Evolutionary conservation across 345 rosid genomes (phyloP).

Genomic region (Pelargonium nanum): DNA sequence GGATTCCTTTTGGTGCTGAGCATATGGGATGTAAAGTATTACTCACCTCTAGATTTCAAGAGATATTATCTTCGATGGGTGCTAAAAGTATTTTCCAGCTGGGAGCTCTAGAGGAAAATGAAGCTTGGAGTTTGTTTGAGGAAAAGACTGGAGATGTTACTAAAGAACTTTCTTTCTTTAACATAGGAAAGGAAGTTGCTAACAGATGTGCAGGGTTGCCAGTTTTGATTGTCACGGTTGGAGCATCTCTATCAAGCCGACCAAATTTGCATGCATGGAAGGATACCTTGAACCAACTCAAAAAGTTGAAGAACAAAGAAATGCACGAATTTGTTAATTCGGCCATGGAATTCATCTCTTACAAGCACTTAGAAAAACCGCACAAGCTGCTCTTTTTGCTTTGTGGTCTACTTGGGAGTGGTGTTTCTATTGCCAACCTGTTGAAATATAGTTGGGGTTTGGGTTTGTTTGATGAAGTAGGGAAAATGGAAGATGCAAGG

Average conservation of each 20-base stretch:
- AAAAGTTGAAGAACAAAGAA: background rate
- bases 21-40: conserved; percentile 19
- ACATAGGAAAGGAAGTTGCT: background rate
- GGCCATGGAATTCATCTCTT: background rate
- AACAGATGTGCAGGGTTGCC: conserved; percentile 20
- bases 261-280: background rate
- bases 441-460: conserved; percentile 17
- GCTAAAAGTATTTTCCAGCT: background rate
- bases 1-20: conserved; percentile 12
- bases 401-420: conserved; percentile 8
- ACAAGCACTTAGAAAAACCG: background rate
- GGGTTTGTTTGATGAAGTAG: conserved; percentile 8
- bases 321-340: background rate
- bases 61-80: conserved; percentile 13
- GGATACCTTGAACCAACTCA: background rate
- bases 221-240: conserved; percentile 3
- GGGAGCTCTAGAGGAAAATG: conserved; percentile 2
- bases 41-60: conserved; percentile 11
- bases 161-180: background rate
- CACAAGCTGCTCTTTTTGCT: background rate
- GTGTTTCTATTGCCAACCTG: background rate
- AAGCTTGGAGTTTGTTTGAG: conserved; percentile 19
- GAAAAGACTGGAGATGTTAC: conserved; percentile 2
- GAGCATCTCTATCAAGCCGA: background rate
- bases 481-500: conserved; percentile 5